A percentile compares a stretch with the other conserved stretches of the same genome.
Conservation (phyloP, 495 filamentous ascomycete species). For the Astrothelium macrocarpum region DNA sequence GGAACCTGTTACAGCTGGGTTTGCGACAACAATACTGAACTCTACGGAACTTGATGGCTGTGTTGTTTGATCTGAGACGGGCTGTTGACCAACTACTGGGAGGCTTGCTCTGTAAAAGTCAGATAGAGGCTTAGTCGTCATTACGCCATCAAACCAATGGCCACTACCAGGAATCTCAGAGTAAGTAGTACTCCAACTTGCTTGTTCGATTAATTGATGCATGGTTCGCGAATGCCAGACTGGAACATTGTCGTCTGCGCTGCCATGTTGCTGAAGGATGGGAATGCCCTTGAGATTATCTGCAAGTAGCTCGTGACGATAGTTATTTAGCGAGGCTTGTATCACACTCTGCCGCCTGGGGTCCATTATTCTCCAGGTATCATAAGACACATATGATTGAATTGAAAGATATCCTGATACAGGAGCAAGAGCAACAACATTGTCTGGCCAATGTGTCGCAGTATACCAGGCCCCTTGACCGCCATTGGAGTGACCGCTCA, state of each 20-base stretch:
- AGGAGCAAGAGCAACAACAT: constrained; percentile 46
- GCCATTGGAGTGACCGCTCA: constrained; percentile 51
- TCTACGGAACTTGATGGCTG: constrained; percentile 13
- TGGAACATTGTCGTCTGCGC: constrained; percentile 50
- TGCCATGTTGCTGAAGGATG: constrained; percentile 48
- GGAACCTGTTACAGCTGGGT: constrained; percentile 42
- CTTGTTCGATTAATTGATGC: constrained; percentile 37
- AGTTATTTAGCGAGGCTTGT: constrained; percentile 40
- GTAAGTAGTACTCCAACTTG: constrained; percentile 37
- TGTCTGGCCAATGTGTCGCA: constrained; percentile 49
- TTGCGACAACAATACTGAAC: constrained; percentile 41
- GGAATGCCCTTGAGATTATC: constrained; percentile 46
- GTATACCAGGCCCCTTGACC: constrained; percentile 52
- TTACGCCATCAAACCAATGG: constrained; percentile 46
- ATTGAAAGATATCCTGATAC: constrained; percentile 52
- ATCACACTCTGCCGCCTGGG: constrained; percentile 38
- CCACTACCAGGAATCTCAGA: constrained; percentile 40
- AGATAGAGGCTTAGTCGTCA: constrained; percentile 32
- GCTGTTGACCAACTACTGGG: background rate
- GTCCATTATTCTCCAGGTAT: constrained; percentile 45
- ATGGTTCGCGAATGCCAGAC: constrained; percentile 48
- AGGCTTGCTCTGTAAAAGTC: constrained; percentile 36
- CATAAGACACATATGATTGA: constrained; percentile 52
- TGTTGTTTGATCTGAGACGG: constrained; percentile 6
- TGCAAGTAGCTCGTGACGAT: constrained; percentile 46